Conservation (phyloP, 805 yeast genomes). For the Suhomyces vadensis region DNA sequence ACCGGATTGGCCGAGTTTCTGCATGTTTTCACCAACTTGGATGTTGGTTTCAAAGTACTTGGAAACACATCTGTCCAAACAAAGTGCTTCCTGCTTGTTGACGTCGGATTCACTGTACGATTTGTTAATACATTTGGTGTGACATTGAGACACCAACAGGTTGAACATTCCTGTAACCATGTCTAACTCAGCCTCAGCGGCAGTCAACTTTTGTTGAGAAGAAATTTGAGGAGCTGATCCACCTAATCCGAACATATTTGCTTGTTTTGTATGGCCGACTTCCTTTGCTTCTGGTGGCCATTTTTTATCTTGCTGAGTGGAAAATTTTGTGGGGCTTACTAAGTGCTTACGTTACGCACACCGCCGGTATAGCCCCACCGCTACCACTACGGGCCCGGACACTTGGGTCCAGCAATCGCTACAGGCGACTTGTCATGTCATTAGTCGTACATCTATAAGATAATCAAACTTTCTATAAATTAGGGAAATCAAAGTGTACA, state of each 20-base stretch:
- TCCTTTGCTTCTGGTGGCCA: constrained; percentile 5
- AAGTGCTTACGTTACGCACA: constrained; percentile 11
- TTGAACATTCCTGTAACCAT: constrained; percentile 98
- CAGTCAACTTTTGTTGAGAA: constrained; percentile 74
- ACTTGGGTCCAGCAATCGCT: neutral
- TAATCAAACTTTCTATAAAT: constrained; percentile 19
- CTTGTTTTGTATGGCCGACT: constrained; percentile 5
- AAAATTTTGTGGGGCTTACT: constrained; percentile 3
- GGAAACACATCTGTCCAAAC: constrained; percentile 94
- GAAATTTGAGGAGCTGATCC: constrained; percentile 71
- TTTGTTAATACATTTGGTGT: constrained; percentile 74
- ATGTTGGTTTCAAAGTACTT: constrained; percentile 94
- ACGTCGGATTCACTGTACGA: constrained; percentile 72
- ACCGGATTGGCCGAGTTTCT: constrained; percentile 47
- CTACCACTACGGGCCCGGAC: too few relatives aligned
- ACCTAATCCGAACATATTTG: constrained; percentile 72
- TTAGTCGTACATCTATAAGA: neutral
- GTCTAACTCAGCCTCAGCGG: constrained; percentile 96
- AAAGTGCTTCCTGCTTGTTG: constrained; percentile 75
- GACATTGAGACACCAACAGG: constrained; percentile 83
- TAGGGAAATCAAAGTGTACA: constrained; percentile 38
- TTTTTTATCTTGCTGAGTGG: constrained; percentile 3
- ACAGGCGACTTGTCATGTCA: too few relatives aligned
- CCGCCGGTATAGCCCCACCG: too few relatives aligned
- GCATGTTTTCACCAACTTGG: constrained; percentile 81